Evolutionary conservation across 1,284 basidiomycete genomes (phyloP), one percentile per base, ranked within the genome.

Genomic region (Anthracocystis panici-leucophaei): DNA sequence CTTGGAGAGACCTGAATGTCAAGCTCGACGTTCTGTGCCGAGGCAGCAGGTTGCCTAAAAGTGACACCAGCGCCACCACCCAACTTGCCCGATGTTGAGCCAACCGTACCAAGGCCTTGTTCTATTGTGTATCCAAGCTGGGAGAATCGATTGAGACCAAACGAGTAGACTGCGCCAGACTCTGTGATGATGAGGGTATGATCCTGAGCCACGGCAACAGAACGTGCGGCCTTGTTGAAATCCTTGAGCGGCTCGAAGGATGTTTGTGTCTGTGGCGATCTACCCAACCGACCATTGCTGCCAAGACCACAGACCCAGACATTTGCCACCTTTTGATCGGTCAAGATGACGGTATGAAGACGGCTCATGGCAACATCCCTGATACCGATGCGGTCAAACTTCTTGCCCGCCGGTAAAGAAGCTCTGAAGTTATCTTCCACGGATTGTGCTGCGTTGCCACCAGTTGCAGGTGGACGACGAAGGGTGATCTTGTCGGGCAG

Each of bases 121-220:
- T 98, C 95, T 14, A 97, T 88, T 5, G 89, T 87, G 81, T 97
- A 99, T 8, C 97, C 97, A 0, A 99, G 74, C 55, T 77, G 73
- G 88, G 84, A 96, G 93, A 84, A 81, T 20, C 78, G 72, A 54
- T 96, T 97, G 46, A 93, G 86, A 5, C 96, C 97, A 91, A 95
- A 99, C 6, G 92, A 94, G 51, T 92, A 90, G 9, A 98, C 90
- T 77, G 94, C 92, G 5, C 96, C 95, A 0, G 88, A 84, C 10
- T 88, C 89, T 0, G 94, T 95, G 41, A 98, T 88, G 0, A 91
- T 92, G 21, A 98, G 89, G 0, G 95, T 96, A 84, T 99, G 97
- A 81, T 99, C 96, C 82, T 95, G 95, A 2, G 93, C 96, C 2
- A 95, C 88, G 0, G 95, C 93, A 48, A 97, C 89, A 5, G 52